These are phyloP conservation scores for Pugionium dolabratum DNA, from an alignment of 345 rosid genomes.

Conservation along the genomic window DNA sequence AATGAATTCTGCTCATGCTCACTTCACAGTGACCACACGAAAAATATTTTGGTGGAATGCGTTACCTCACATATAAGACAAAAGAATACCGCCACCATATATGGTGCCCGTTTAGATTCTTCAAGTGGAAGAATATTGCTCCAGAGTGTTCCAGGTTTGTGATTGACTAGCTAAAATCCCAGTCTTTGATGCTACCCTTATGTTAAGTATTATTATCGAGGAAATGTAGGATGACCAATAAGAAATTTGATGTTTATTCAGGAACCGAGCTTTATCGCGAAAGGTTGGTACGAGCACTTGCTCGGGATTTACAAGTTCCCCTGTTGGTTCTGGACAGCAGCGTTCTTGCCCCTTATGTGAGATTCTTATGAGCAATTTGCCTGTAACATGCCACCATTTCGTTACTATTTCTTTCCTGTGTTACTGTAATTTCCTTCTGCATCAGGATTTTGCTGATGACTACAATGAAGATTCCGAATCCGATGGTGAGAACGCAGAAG, in stretches of 20 bases:
- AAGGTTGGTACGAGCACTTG: conserved; percentile 89
- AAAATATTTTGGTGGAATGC: conserved; percentile 82
- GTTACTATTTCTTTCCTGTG: not conserved
- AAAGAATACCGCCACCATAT: conserved; percentile 51
- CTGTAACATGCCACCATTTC: conserved; percentile 1
- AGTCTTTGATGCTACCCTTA: conserved; percentile 18
- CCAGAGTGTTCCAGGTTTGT: conserved; percentile 85
- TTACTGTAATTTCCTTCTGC: conserved; percentile 23
- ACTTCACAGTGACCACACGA: conserved; percentile 65
- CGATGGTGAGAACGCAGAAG: conserved; percentile 63
- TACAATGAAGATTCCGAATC: conserved; percentile 62
- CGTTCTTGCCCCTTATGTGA: conserved; percentile 92
- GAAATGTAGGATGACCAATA: conserved; percentile 17
- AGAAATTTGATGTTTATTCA: conserved; percentile 38
- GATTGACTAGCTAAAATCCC: not conserved
- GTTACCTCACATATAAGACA: conserved; percentile 80
- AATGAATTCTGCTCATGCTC: conserved; percentile 18
- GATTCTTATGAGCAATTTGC: conserved; percentile 41
- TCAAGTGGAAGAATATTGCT: conserved; percentile 92
- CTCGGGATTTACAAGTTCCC: conserved; percentile 80
- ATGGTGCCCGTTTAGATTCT: conserved; percentile 78
- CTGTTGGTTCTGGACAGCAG: conserved; percentile 88
- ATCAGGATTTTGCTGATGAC: conserved; percentile 82
- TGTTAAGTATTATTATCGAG: conserved; percentile 5
- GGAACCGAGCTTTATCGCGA: conserved; percentile 95